phyloP scores from a whole-genome alignment of 1,284 basidiomycete species.

The Cryptococcus floricola region DNA sequence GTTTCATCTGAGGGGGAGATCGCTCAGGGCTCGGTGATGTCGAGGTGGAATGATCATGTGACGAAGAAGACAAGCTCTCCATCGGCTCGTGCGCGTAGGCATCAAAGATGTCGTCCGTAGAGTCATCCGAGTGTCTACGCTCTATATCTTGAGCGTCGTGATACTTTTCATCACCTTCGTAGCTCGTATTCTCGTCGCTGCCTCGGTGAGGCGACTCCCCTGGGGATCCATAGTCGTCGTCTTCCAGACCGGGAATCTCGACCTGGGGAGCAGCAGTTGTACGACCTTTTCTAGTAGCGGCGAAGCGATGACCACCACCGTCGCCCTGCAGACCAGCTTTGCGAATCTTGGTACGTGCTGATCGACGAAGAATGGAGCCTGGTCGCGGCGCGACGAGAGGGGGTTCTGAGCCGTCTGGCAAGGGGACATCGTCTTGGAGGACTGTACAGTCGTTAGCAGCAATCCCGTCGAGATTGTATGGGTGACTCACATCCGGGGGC shows the following conservation, averaged over 20 bases:
- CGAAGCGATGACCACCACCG: constrained; percentile 74
- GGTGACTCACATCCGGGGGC: constrained; percentile 69
- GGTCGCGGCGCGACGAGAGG: constrained; percentile 86
- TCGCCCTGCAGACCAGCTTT: constrained; percentile 75
- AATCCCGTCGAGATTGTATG: neutral
- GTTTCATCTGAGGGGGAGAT: constrained; percentile 25
- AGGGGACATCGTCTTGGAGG: constrained; percentile 32
- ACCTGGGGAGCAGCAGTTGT: constrained; percentile 28
- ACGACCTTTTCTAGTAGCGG: constrained; percentile 49
- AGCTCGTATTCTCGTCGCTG: constrained; percentile 25
- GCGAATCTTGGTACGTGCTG: constrained; percentile 90
- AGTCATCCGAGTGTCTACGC: constrained; percentile 54
- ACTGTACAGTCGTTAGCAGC: constrained; percentile 19
- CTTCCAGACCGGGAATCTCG: constrained; percentile 25
- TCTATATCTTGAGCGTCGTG: constrained; percentile 23
- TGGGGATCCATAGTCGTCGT: constrained; percentile 31
- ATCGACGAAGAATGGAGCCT: constrained; percentile 79
- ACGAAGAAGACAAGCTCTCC: constrained; percentile 46
- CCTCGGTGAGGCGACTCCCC: constrained; percentile 3
- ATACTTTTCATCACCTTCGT: constrained; percentile 20
- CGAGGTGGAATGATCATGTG: constrained; percentile 45
- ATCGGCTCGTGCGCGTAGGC: constrained; percentile 58
- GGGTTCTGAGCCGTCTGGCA: constrained; percentile 56
- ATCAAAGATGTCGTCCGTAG: constrained; percentile 77
- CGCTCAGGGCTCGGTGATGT: constrained; percentile 30